These are phyloP conservation scores for Aphanomyces invadans DNA, from an alignment of 352 stramenopile genomes.

Conservation along the genomic window DNA sequence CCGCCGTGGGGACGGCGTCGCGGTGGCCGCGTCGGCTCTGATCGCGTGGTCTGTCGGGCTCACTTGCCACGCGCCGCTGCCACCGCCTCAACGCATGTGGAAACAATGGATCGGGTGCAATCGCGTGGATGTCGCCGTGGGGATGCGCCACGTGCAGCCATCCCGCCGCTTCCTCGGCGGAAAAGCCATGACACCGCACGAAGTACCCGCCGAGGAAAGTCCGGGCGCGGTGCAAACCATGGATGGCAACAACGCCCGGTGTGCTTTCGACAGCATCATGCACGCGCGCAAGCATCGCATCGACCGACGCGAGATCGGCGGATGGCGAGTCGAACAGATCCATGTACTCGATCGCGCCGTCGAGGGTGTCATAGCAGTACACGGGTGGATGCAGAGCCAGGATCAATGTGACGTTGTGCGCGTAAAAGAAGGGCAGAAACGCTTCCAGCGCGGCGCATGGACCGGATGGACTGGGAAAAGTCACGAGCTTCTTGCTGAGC, in stretches of 20 bases:
- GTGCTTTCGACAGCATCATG: background rate
- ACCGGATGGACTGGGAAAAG: background rate
- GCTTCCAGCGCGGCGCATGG: background rate
- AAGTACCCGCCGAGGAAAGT: background rate
- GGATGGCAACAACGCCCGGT: background rate
- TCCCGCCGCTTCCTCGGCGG: background rate
- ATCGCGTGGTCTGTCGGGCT: background rate
- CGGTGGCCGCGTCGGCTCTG: background rate
- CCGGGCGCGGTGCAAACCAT: background rate
- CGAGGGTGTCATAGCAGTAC: background rate
- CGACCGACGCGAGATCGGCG: background rate
- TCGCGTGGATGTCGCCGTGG: background rate
- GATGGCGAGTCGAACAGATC: background rate
- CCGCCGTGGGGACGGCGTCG: too few species aligned
- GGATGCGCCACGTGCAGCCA: background rate
- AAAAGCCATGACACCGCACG: conserved; percentile 3
- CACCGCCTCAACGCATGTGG: background rate
- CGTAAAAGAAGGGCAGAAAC: background rate
- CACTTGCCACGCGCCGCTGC: background rate
- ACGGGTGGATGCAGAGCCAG: background rate
- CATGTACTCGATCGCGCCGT: conserved; percentile 1
- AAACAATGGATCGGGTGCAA: background rate
- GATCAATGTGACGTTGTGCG: conserved; percentile 8
- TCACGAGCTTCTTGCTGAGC: background rate
- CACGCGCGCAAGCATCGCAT: background rate